phyloP scores from a whole-genome alignment of 2,329 filamentous ascomycete genomes.

The Zymoseptoria crescenta region DNA sequence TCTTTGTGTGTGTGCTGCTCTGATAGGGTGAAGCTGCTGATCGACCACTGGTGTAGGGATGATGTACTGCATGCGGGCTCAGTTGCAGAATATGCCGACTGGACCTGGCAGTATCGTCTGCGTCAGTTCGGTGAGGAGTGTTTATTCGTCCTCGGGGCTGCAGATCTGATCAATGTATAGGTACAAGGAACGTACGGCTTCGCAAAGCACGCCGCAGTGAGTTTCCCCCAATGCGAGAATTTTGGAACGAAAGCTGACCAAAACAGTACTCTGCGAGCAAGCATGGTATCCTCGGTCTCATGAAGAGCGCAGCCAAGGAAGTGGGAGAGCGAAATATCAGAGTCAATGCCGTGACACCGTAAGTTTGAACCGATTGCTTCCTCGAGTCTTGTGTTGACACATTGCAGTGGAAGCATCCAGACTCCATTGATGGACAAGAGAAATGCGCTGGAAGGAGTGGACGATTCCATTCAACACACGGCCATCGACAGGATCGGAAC shows the following conservation, averaged over 20 bases:
- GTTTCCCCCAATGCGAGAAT: not conserved
- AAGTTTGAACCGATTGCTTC: not conserved
- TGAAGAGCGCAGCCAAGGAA: slow-evolving; percentile 25
- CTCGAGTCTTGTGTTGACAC: not conserved
- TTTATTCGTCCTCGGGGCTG: not conserved
- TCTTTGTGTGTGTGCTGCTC: not conserved
- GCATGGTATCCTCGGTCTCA: slow-evolving; percentile 21
- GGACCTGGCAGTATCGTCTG: slow-evolving; percentile 50
- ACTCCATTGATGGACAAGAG: slow-evolving; percentile 25
- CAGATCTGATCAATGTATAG: not conserved
- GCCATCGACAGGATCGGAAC: slow-evolving; percentile 20
- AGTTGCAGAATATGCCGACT: slow-evolving; percentile 37
- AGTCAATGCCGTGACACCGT: slow-evolving; percentile 27
- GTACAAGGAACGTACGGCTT: slow-evolving; percentile 37
- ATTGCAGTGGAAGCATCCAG: slow-evolving; percentile 17
- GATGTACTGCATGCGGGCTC: slow-evolving; percentile 45
- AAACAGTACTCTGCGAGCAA: slow-evolving; percentile 21
- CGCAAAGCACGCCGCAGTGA: slow-evolving; percentile 19
- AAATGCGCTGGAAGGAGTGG: slow-evolving; percentile 23
- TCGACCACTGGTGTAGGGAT: slow-evolving; percentile 24
- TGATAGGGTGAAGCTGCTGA: slow-evolving; percentile 14
- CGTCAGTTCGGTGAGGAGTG: slow-evolving; percentile 16
- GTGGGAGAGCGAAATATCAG: slow-evolving; percentile 21
- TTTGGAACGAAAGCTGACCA: not conserved
- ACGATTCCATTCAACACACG: slow-evolving; percentile 15